Base-by-base conservation (phyloP, 306 rosid species). In the Dalbergia cultrata region DNA sequence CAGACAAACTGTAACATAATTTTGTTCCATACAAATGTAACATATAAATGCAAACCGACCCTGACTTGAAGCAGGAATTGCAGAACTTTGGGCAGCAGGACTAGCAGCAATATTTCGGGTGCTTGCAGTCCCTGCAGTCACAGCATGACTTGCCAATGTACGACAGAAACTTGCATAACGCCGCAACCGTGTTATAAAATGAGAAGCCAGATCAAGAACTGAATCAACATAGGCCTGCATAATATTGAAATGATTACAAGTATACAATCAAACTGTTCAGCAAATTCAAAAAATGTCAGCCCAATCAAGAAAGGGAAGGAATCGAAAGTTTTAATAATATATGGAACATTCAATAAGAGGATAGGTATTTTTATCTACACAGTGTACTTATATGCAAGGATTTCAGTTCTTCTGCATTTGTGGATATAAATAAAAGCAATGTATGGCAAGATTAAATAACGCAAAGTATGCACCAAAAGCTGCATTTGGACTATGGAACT, bases 171-270 rank as follows among this genome's bases (percentile, higher is more conserved):
- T 91, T 53, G 97, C 96, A 84, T 93, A 91, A 45, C 98, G 97
- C 77, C 97, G 90, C 86, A 95, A 88, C 60, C 99, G 96, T 53
- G 99, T 95, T 75, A 93, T 93, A 81, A 95, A 93, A 87, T 95
- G 99, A 41, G 98, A 95, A 81, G 99, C 99, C 53, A 95, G 91
- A 95, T 95, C 99, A 81, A 95, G 98, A 80, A 95, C 93, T 13
- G 99, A 97, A 86, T 95, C 98, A 66, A 91, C 99, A 64, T 95
- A 95, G 65, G 98, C 99, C 99, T 95, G 92, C 74, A 89, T 35
- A 22, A 74, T 10, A 70, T 49, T 81, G 73, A 59, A 77, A 63
- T 66, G 43, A 68, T 77, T 56, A 83, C 41, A 66, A 78, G 8
- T 22, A 73, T 61, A 21, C 16, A 41, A 41, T 60, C 60, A 80